Evolutionary conservation across 1,284 basidiomycete species (phyloP).

Genomic region (Marasmius oreades): DNA sequence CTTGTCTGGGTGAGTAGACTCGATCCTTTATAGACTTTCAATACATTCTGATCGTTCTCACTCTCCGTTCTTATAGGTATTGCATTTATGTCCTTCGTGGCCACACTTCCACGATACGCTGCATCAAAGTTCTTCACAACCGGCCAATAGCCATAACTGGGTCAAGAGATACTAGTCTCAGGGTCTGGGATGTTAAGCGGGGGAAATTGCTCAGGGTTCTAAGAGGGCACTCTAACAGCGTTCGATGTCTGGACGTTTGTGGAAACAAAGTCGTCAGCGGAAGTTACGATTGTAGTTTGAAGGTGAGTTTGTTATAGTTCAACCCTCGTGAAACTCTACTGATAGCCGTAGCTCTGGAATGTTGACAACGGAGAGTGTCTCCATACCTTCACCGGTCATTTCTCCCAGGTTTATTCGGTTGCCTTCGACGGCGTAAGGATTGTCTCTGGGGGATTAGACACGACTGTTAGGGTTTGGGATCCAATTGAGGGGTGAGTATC

Average conservation of each 20-base stretch:
- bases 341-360: constrained; percentile 65
- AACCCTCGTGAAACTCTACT: not conserved
- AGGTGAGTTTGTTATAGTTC: constrained; percentile 46
- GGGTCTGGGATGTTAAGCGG: constrained; percentile 91
- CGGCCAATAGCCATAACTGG: constrained; percentile 89
- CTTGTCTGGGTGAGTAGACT: constrained; percentile 62
- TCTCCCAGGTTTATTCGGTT: constrained; percentile 90
- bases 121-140: constrained; percentile 84
- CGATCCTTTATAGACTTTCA: constrained; percentile 3
- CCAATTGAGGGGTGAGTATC: constrained; percentile 68
- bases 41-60: not conserved
- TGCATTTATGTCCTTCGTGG: constrained; percentile 82
- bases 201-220: constrained; percentile 72
- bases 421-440: constrained; percentile 88
- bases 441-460: constrained; percentile 88
- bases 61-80: constrained; percentile 39
- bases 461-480: constrained; percentile 89
- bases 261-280: constrained; percentile 83
- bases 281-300: constrained; percentile 84
- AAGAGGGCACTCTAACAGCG: constrained; percentile 79
- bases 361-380: constrained; percentile 84
- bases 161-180: constrained; percentile 81
- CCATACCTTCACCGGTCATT: constrained; percentile 85
- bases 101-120: constrained; percentile 90
- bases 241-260: constrained; percentile 86